Evolutionary conservation across 345 rosid genomes (phyloP).

Genomic region (Mallotus nudiflorus): DNA sequence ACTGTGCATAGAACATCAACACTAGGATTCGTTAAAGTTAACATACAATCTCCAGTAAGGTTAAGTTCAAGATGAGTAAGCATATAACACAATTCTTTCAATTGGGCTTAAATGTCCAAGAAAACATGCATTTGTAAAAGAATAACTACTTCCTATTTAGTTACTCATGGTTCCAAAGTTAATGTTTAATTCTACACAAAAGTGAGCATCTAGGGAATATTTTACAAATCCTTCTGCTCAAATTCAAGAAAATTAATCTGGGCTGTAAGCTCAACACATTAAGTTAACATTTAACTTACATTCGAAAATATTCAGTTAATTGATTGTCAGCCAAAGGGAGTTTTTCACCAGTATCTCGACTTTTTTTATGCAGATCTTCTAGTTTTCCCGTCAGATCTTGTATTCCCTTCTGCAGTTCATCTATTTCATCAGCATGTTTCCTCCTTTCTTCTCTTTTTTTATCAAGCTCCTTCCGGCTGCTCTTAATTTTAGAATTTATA

Average conservation of each 20-base stretch:
- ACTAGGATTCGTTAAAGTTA: neutral
- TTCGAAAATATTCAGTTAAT: slow-evolving; percentile 75
- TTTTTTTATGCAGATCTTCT: slow-evolving; percentile 68
- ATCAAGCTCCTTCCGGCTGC: slow-evolving; percentile 73
- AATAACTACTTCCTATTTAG: neutral
- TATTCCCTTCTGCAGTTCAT: slow-evolving; percentile 64
- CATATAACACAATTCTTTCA: neutral
- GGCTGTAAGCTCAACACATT: neutral
- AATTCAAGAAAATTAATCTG: neutral
- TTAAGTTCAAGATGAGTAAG: neutral
- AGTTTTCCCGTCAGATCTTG: slow-evolving; percentile 70
- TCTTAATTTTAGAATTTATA: slow-evolving; percentile 78
- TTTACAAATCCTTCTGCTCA: neutral
- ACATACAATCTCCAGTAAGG: neutral
- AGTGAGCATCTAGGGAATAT: neutral
- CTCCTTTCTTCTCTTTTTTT: slow-evolving; percentile 69
- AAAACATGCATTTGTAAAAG: neutral
- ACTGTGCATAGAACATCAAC: neutral
- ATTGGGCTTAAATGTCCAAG: neutral
- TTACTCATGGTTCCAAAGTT: neutral
- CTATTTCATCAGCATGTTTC: slow-evolving; percentile 63
- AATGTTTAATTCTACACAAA: neutral
- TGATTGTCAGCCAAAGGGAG: slow-evolving; percentile 80
- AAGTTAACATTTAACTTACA: slow-evolving; percentile 78
- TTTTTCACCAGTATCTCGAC: slow-evolving; percentile 74